A percentile compares a stretch with the other conserved stretches of the same genome.
These are phyloP conservation scores for Diplodia mutila DNA, from an alignment of 2,329 filamentous ascomycete genomes.

Conservation along the genomic window DNA sequence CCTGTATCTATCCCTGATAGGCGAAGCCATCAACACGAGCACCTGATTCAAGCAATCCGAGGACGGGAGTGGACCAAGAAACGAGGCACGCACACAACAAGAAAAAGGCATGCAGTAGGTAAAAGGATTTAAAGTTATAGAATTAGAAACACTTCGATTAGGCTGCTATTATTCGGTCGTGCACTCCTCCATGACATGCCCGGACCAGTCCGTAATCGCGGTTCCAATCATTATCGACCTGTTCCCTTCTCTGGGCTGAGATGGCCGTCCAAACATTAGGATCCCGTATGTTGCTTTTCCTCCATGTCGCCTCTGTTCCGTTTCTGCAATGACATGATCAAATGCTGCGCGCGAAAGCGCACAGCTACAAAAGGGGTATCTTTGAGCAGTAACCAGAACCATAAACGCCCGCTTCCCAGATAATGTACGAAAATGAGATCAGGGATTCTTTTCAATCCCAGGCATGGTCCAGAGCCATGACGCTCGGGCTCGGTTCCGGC, in stretches of 20 bases:
- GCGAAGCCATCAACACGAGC: constrained; percentile 11
- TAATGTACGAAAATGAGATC: constrained; percentile 10
- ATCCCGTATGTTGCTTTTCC: not conserved
- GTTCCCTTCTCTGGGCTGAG: not conserved
- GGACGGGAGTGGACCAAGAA: not conserved
- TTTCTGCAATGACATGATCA: constrained; percentile 23
- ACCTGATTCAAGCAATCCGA: not conserved
- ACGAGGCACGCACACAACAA: not conserved
- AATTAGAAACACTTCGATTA: constrained; percentile 18
- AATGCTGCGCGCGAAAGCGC: constrained; percentile 24
- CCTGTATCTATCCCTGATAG: constrained; percentile 1
- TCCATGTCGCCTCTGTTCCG: not conserved
- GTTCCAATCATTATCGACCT: constrained; percentile 7
- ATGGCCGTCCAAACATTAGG: constrained; percentile 22
- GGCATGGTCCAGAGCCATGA: constrained; percentile 8
- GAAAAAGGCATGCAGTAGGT: not conserved
- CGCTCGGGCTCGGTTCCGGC: constrained; percentile 43
- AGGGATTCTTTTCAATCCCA: constrained; percentile 16
- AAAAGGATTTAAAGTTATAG: constrained; percentile 1
- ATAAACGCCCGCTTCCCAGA: constrained; percentile 21
- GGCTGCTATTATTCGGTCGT: not conserved
- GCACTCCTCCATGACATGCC: not conserved
- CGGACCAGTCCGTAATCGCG: not conserved
- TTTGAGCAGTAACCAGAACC: constrained; percentile 22
- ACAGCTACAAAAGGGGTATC: constrained; percentile 27